phyloP scores from a whole-genome alignment of 192 early-diverging fungal genomes.

The Podila verticillata region DNA sequence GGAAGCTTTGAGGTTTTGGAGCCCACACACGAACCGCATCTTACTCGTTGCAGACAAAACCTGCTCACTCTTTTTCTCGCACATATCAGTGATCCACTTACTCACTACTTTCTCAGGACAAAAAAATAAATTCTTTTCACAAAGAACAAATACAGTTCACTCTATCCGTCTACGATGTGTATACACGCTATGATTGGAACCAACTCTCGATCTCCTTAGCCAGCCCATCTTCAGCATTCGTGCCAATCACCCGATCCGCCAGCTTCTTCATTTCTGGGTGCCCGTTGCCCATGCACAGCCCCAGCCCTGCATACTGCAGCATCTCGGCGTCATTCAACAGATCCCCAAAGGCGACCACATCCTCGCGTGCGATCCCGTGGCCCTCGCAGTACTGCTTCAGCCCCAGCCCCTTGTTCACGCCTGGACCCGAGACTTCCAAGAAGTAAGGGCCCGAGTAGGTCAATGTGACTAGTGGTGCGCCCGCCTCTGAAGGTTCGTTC shows the following conservation, averaged over 20 bases:
- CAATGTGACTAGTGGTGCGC: not conserved
- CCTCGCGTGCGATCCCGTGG: constrained; percentile 11
- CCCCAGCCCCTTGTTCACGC: constrained; percentile 58
- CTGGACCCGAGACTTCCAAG: constrained; percentile 58
- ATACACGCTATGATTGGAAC: constrained; percentile 1
- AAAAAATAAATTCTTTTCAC: too few relatives aligned
- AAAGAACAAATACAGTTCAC: too few relatives aligned
- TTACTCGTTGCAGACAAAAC: too few relatives aligned
- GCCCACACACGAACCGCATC: too few relatives aligned
- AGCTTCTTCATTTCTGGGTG: constrained; percentile 37
- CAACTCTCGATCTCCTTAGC: constrained; percentile 43
- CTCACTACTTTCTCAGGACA: too few relatives aligned
- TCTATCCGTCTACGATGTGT: too few relatives aligned
- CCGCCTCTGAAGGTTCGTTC: not conserved
- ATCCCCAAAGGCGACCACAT: constrained; percentile 62
- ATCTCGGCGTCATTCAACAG: constrained; percentile 61
- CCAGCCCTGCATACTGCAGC: constrained; percentile 55
- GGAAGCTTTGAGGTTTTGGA: too few relatives aligned
- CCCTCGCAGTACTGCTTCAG: constrained; percentile 43
- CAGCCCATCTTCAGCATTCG: constrained; percentile 53
- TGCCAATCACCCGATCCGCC: constrained; percentile 47
- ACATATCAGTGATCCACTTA: too few relatives aligned
- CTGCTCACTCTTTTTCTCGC: too few relatives aligned
- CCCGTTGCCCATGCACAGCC: constrained; percentile 56
- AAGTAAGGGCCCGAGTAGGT: constrained; percentile 50